Base-by-base conservation (phyloP, 768 basidiomycete species). In the Phanerodontia chrysosporium region DNA sequence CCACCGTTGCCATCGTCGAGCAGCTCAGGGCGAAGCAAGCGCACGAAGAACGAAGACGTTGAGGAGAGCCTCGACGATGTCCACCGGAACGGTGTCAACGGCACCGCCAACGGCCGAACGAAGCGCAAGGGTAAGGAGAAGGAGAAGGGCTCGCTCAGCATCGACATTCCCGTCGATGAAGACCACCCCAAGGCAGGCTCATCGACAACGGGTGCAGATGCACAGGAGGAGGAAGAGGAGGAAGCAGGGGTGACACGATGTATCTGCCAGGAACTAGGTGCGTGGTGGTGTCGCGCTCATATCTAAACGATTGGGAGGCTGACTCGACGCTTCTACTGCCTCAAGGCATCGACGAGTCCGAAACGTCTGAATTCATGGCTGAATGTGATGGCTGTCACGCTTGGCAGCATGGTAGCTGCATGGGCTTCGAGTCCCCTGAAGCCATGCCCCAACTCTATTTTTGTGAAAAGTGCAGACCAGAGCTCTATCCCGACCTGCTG, bases 401-500 rank as follows among this genome's bases (percentile, higher is more conserved):
- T 57, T 99, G 96, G 96, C 96, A 99, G 74, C 96, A 99, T 71
- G 95, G 95, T 2, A 80, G 87, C 10, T 99, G 97, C 76, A 93
- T 99, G 85, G 96, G 95, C 44, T 91, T 90, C 72, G 86, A 90
- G 64, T 83, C 83, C 32, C 86, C 89, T 68, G 85, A 85, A 66
- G 80, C 84, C 66, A 80, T 89, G 45, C 85, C 83, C 68, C 80
- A 83, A 70, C 88, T 93, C 72, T 98, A 98, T 73, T 95, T 87
- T 66, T 99, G 97, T 75, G 97, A 99, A 74, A 76, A 83, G 63
- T 99, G 97, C 74, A 83, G 84, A 64, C 95, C 97, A 10, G 90
- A 92, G 56, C 75, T 90, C 53, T 95, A 98, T 71, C 72, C 75
- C 7, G 89, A 94, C 35, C 82, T 95, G 57, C 78, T 94, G 70